Evolutionary conservation across 2,329 filamentous ascomycete genomes (phyloP), one percentile per base, ranked within the genome.

Genomic region (Colletotrichum theobromicola): DNA sequence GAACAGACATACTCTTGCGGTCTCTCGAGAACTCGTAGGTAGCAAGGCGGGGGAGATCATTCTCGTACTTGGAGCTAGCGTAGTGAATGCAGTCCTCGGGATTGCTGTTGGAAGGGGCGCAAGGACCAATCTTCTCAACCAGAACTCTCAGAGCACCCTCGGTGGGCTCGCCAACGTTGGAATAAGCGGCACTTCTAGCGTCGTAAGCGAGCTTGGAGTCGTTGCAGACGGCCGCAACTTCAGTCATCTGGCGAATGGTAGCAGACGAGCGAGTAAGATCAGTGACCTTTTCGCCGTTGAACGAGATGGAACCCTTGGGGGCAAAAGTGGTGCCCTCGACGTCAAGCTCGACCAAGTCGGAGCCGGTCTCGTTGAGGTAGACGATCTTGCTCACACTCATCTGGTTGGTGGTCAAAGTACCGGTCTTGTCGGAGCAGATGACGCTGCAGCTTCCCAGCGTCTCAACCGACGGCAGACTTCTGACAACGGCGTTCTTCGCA

Each of bases 401-500:
- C 86, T 98, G 96, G 87, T 99, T 99, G 53, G 97, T 99, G 13
- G 97, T 99, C 82, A 99, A 87, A 63, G 97, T 99, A 79, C 97
- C 97, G 7, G 97, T 99, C 89, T 99, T 99, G 89, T 99, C 97
- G 5, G 97, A 99, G 88, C 97, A 99, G 83, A 99, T 98, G 72
- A 99, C 96, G 81, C 97, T 99, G 91, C 97, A 99, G 90, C 97
- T 99, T 82, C 97, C 97, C 67, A 99, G 90, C 15, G 97, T 99
- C 86, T 99, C 97, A 67, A 99, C 97, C 2, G 97, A 99, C 24
- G 97, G 97, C 79, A 99, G 88, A 82, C 95, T 98, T 84, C 97
- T 93, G 73, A 99, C 97, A 46, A 99, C 96, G 9, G 97, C 97
- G 81, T 98, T 98, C 89, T 98, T 98, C 74, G 95, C 94, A 24